Evolutionary conservation across 192 early-diverging fungal genomes (phyloP).

Genomic region (Pilaira anomala): DNA sequence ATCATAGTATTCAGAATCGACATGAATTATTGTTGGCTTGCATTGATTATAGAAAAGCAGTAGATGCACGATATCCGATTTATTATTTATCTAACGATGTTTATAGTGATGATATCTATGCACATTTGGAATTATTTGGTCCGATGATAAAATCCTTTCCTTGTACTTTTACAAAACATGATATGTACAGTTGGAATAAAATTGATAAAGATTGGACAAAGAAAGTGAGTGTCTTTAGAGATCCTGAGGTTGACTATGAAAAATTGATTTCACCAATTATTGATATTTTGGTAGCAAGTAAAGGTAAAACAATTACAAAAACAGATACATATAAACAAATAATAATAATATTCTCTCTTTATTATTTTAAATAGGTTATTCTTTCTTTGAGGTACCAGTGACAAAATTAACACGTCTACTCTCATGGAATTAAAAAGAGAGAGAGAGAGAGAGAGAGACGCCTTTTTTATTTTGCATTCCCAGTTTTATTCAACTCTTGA

Average conservation of each 20-base stretch:
- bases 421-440: conserved; percentile 20
- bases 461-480: no score
- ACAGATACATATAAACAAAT: neutral
- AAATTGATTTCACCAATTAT: conserved; percentile 12
- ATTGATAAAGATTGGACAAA: conserved; percentile 11
- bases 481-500: no score
- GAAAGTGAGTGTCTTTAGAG: neutral
- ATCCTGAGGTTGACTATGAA: conserved; percentile 10
- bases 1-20: neutral
- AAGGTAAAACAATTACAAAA: conserved; percentile 5
- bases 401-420: conserved; percentile 20
- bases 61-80: conserved; percentile 16
- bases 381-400: conserved; percentile 26
- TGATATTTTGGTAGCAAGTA: conserved; percentile 22
- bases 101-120: neutral
- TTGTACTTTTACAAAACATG: conserved; percentile 22
- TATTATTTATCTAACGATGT: conserved; percentile 21
- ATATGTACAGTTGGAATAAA: neutral
- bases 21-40: conserved; percentile 13
- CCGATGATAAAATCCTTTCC: conserved; percentile 22
- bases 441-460: no score
- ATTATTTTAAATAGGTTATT: conserved; percentile 13
- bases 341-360: conserved; percentile 4
- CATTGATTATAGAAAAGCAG: conserved; percentile 12
- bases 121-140: conserved; percentile 5